phyloP scores from a whole-genome alignment of 306 rosid genomes.

The Prunus mira region DNA sequence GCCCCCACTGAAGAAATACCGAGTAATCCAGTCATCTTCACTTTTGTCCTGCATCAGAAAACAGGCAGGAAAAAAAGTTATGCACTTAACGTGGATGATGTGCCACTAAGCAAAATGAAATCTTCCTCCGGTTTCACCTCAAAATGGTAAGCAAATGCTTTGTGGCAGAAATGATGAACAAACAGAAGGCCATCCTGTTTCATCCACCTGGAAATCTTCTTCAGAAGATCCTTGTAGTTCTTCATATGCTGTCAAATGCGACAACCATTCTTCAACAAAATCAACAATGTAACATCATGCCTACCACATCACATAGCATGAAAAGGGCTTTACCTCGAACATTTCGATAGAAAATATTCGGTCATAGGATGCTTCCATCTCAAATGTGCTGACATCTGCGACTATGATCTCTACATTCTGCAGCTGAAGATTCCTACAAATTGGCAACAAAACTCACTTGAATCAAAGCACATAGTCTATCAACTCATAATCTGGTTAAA shows the following conservation, averaged over 20 bases:
- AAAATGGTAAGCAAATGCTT: slow-evolving; percentile 82
- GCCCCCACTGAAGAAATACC: slow-evolving; percentile 86
- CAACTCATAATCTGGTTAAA: background rate
- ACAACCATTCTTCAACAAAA: slow-evolving; percentile 10
- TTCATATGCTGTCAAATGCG: slow-evolving; percentile 76
- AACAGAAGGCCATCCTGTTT: slow-evolving; percentile 71
- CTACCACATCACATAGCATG: background rate
- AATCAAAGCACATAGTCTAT: slow-evolving; percentile 7
- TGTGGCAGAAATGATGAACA: slow-evolving; percentile 82
- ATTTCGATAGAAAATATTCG: slow-evolving; percentile 79
- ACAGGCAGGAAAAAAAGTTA: background rate
- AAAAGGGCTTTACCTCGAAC: slow-evolving; percentile 63
- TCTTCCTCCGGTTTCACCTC: slow-evolving; percentile 48
- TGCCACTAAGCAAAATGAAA: background rate
- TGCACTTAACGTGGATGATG: background rate
- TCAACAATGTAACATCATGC: background rate
- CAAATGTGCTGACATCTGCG: slow-evolving; percentile 70
- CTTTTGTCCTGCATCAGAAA: slow-evolving; percentile 52
- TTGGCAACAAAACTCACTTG: background rate
- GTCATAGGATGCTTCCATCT: slow-evolving; percentile 82
- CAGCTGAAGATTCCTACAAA: slow-evolving; percentile 59
- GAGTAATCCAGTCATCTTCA: slow-evolving; percentile 92
- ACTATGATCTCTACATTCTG: slow-evolving; percentile 69
- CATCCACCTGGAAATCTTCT: slow-evolving; percentile 90
- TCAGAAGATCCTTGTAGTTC: slow-evolving; percentile 81